Base-by-base conservation (phyloP, 1,284 basidiomycete genomes). In the Cryptococcus sp. region DNA sequence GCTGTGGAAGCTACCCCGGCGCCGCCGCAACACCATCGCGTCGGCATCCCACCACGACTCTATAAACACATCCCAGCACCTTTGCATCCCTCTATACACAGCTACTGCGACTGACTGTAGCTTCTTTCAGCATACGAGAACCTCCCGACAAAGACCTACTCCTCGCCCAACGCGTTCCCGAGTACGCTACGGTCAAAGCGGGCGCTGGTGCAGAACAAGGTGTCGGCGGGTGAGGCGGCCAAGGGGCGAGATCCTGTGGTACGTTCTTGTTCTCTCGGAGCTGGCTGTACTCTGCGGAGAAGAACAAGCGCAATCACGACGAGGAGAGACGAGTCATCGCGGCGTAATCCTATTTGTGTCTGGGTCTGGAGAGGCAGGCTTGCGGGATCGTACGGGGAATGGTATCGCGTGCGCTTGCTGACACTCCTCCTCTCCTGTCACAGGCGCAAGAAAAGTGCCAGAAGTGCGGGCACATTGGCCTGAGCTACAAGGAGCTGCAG, bases 401-500 rank as follows among this genome's bases (percentile, higher is more conserved):
- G n/a, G n/a, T n/a, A n/a, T n/a, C n/a, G n/a, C n/a, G n/a, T n/a
- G n/a, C n/a, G n/a, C n/a, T n/a, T n/a, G 28, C 28, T 33, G 28
- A 33, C 28, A 33, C 28, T 5, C 28, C 28, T 9, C 4, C 28
- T n/a, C 12, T 5, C n/a, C 1, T 37, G 18, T 7, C 50, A 0
- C 50, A 96, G 89, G 89, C 92, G 38, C 86, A 89, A 53, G 95
- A 98, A 77, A 88, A 88, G 76, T 98, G 96, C 72, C 91, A 91
- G 0, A 83, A 84, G 50, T 98, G 95, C 70, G 90, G 90, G 42
- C 84, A 91, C 76, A 80, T 85, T 64, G 86, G 78, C 20, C 62
- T 79, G 53, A 73, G 71, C 37, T 79, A 70, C 62, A 69, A 67
- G 56, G 65, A 72, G 54, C 68, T 73, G 69, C 79, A 92, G 85